These are phyloP conservation scores for Fusarium poae DNA, from an alignment of 2,329 filamentous ascomycete species.

Conservation along the genomic window DNA sequence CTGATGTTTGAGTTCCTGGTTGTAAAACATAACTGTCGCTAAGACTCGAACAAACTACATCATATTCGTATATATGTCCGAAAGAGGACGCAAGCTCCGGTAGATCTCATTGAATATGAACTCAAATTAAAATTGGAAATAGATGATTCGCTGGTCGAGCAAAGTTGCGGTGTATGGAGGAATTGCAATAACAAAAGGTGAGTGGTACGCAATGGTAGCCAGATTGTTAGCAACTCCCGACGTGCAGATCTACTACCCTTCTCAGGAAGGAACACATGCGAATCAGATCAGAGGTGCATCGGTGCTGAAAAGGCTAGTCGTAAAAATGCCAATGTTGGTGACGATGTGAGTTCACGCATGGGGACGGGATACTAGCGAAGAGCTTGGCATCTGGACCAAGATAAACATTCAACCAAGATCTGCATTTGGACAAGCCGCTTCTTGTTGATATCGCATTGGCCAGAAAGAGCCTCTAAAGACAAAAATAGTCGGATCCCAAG, in stretches of 20 bases:
- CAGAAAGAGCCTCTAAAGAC: slow-evolving; percentile 11
- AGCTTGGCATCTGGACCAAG: slow-evolving; percentile 24
- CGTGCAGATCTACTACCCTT: slow-evolving; percentile 39
- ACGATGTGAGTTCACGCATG: slow-evolving; percentile 27
- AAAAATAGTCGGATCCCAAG: slow-evolving; percentile 42
- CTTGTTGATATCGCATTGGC: slow-evolving; percentile 28
- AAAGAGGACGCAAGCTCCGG: slow-evolving; percentile 12
- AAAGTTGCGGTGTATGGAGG: slow-evolving; percentile 33
- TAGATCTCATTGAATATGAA: not conserved
- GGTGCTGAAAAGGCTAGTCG: slow-evolving; percentile 26
- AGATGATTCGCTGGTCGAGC: not conserved
- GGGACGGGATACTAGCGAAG: slow-evolving; percentile 22
- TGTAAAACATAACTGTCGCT: slow-evolving; percentile 2
- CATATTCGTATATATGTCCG: slow-evolving; percentile 19
- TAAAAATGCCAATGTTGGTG: slow-evolving; percentile 26
- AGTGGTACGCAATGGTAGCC: slow-evolving; percentile 14
- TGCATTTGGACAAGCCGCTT: slow-evolving; percentile 29
- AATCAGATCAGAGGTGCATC: slow-evolving; percentile 40
- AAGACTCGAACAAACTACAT: slow-evolving; percentile 16
- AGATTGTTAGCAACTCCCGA: slow-evolving; percentile 18
- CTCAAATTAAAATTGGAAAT: not conserved
- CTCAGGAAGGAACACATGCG: slow-evolving; percentile 18
- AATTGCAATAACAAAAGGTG: slow-evolving; percentile 1
- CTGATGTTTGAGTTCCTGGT: not conserved
- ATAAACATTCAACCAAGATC: slow-evolving; percentile 14